Percentiles rank a stretch among this genome's conserved stretches.
Conservation (phyloP, 208 protist genomes). For the Leishmania amazonensis region DNA sequence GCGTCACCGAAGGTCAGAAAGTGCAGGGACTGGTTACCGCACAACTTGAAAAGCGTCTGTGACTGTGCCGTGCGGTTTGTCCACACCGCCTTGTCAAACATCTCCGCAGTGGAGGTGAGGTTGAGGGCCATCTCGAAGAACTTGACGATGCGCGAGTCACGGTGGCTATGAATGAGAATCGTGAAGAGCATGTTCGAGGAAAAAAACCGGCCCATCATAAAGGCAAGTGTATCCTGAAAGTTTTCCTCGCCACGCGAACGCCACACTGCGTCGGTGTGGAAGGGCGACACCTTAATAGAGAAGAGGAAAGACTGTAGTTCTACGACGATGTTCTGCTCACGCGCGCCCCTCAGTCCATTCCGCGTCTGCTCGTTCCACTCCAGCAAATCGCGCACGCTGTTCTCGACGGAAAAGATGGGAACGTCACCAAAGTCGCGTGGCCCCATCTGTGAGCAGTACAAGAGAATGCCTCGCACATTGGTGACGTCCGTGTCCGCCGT, state of each 20-base stretch:
- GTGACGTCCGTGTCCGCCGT: constrained; percentile 40
- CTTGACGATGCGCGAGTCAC: constrained; percentile 67
- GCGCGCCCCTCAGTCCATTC: constrained; percentile 21
- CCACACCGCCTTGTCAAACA: constrained; percentile 74
- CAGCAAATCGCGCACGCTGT: constrained; percentile 72
- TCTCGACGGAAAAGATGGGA: constrained; percentile 85
- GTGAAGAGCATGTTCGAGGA: constrained; percentile 85
- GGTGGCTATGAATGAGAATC: constrained; percentile 81
- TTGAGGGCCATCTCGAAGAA: constrained; percentile 87
- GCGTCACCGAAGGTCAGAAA: constrained; percentile 83
- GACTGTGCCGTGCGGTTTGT: constrained; percentile 37
- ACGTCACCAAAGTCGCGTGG: constrained; percentile 85
- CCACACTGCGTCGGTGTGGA: constrained; percentile 79
- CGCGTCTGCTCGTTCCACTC: constrained; percentile 47
- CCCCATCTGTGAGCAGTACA: constrained; percentile 91
- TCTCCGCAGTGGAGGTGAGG: constrained; percentile 52
- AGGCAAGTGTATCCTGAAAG: constrained; percentile 85
- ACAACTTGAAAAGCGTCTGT: constrained; percentile 79
- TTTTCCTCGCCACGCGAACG: constrained; percentile 72
- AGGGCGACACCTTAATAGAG: constrained; percentile 74
- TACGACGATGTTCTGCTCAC: constrained; percentile 84
- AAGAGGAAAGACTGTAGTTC: constrained; percentile 87
- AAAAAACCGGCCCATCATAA: constrained; percentile 91
- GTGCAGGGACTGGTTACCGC: constrained; percentile 68
- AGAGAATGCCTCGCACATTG: constrained; percentile 73